Conservation (phyloP, 2,329 filamentous ascomycete species). For the Herpotrichia juniperi region DNA sequence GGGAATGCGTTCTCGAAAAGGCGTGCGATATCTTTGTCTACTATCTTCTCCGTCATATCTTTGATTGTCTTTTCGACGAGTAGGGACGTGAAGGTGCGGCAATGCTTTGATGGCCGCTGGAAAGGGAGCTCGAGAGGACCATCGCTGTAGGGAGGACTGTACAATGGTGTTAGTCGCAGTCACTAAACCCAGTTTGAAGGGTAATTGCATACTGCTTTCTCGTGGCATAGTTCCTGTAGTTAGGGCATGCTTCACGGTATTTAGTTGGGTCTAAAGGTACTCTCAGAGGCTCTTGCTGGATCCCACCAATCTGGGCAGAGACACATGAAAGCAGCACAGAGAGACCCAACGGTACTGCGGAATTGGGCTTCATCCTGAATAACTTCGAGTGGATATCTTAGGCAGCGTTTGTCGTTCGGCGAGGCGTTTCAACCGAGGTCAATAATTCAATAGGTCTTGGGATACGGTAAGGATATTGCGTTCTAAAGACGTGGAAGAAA, state of each 20-base stretch:
- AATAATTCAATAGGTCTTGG: neutral
- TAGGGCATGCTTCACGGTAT: conserved; percentile 63
- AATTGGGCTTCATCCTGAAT: neutral
- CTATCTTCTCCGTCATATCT: conserved; percentile 78
- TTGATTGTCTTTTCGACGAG: conserved; percentile 87
- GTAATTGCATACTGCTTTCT: conserved; percentile 62
- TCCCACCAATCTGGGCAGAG: conserved; percentile 15
- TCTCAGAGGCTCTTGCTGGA: conserved; percentile 41
- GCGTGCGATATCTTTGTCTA: conserved; percentile 85
- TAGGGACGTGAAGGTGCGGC: conserved; percentile 87
- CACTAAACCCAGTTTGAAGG: neutral
- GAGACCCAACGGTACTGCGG: neutral
- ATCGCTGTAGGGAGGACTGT: conserved; percentile 76
- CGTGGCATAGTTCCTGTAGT: conserved; percentile 67
- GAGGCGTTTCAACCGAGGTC: neutral
- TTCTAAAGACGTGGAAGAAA: no score
- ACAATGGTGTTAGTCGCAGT: conserved; percentile 11
- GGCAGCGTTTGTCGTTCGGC: neutral
- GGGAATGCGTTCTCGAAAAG: conserved; percentile 96
- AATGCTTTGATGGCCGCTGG: conserved; percentile 80
- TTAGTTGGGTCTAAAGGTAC: conserved; percentile 38
- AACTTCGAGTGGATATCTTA: neutral
- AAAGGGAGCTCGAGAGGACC: conserved; percentile 82
- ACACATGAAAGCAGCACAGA: conserved; percentile 10
- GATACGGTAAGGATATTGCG: neutral